phyloP scores from a whole-genome alignment of 2,329 filamentous ascomycete genomes.

The Trichoderma gracile region DNA sequence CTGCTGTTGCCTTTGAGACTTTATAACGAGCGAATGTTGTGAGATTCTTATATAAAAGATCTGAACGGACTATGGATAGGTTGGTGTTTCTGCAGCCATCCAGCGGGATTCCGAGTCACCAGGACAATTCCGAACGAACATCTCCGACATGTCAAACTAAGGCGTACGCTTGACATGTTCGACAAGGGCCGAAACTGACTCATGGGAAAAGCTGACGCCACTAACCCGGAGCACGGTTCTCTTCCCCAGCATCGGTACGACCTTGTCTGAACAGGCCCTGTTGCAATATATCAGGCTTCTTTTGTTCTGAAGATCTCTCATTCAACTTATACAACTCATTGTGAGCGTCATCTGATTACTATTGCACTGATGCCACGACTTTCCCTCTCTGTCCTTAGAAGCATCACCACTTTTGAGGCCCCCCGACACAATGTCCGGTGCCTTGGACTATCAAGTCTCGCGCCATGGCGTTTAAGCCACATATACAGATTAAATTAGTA shows the following conservation, averaged over 20 bases:
- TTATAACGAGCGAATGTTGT: neutral
- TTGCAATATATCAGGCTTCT: no score
- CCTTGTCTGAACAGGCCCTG: no score
- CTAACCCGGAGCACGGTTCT: neutral
- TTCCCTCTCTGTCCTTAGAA: neutral
- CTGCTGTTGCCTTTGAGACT: no score
- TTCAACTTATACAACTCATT: no score
- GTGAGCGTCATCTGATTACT: no score
- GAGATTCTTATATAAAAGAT: neutral
- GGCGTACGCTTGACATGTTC: conserved; percentile 17
- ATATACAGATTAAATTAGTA: neutral
- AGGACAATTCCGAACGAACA: neutral
- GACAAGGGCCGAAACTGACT: conserved; percentile 13
- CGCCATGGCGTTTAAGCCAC: neutral
- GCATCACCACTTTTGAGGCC: neutral
- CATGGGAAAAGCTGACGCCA: conserved; percentile 9
- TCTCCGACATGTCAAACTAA: conserved; percentile 8
- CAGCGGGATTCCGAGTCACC: neutral
- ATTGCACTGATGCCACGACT: neutral
- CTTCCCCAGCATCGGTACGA: no score
- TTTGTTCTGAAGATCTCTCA: no score
- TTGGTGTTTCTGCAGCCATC: neutral
- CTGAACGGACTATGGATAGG: no score
- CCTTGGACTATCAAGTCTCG: neutral
- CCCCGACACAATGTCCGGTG: no score